Evolutionary conservation across 352 stramenopile species (phyloP), one percentile per base, ranked within the genome.

Genomic region (Phytophthora pisi): DNA sequence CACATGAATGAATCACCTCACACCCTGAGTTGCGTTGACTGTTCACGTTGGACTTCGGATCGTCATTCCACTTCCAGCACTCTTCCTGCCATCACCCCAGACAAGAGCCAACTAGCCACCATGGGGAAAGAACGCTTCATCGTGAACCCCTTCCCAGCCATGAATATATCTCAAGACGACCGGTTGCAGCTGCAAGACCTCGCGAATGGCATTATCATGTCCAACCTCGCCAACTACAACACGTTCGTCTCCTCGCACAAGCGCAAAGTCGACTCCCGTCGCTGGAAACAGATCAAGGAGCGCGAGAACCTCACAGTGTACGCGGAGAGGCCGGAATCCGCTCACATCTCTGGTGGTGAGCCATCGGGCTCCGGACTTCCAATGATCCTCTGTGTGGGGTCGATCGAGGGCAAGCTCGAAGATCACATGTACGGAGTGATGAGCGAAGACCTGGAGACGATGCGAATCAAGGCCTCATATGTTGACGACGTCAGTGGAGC

Each of bases 281-380:
- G 67, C 2, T 84, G 76, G 73, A 81, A 81, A 28, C 51, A 64
- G 15, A 62, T 84, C 53, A 77, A 75, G 49, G 57, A 51, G 3
- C 58, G 70, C 7, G 66, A 84, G 24, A 59, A 71, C 16, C 51
- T 84, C 13, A 70, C 66, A 2, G 70, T 79, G 5, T 84, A 69
- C 64, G 70, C 73, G 2, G 59, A 82, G 13, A 64, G 51, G 15
- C 46, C 31, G 2, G 51, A 67, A 0, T 57, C 60, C 20, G 53
- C 31, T 5, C 43, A 60, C 24, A 28, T 20, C 31, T 15, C 51
- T 3, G 24, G n/a, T 47, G 31, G 26, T 10, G 62, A 58, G 7
- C 28, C 11, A 4, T 24, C 36, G 3, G 51, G 46, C 4, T 53
- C 62, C 4, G 57, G 56, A 4, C 50, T 68, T 13, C 66, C 59